Base-by-base conservation (phyloP, 169 alveolate genomes). In the Cryptosporidium sp. region DNA sequence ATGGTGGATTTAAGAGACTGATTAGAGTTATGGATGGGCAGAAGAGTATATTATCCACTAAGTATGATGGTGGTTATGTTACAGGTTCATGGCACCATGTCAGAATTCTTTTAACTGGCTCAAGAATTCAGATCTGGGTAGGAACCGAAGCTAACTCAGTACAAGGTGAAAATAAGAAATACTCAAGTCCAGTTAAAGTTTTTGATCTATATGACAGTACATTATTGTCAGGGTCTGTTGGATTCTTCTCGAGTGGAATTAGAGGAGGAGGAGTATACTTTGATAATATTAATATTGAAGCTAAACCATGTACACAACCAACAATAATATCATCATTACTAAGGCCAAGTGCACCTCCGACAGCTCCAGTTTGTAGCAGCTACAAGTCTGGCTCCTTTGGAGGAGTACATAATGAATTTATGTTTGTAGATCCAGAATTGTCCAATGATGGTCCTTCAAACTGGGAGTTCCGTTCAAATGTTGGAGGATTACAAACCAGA, bases 1-100 rank as follows among this genome's bases (percentile, higher is more conserved):
- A 84, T 45, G 96, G 96, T 48, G 96, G 95, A 42, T 93, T 73
- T 84, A 96, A 96, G 84, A 80, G 98, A 67, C 91, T 96, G 37
- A 71, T 96, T 51, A 85, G 97, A 44, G 93, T 96, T 67, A 92
- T 92, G 51, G 95, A 96, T 69, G 97, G 97, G 18, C 94, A 75
- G 21, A 95, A 96, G 31, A 92, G 92, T 29, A 97, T 94, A 86
- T 84, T 95, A 53, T 96, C 97, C 18, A 92, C 94, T 18, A 92
- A 95, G 39, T 93, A 91, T 18, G 95, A 92, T 56, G 86, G 93
- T 29, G 95, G 94, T 2, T 92, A 89, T 68, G 75, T 85, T 23
- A 87, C 92, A n/a, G 91, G 86, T 48, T 92, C 85, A 44, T 94
- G 96, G 97, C 94, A 94, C 75, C 94, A 92, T 35, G 93, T 94